These are phyloP conservation scores for Stropharia rugosoannulata DNA, from an alignment of 768 basidiomycete genomes.

Conservation along the genomic window DNA sequence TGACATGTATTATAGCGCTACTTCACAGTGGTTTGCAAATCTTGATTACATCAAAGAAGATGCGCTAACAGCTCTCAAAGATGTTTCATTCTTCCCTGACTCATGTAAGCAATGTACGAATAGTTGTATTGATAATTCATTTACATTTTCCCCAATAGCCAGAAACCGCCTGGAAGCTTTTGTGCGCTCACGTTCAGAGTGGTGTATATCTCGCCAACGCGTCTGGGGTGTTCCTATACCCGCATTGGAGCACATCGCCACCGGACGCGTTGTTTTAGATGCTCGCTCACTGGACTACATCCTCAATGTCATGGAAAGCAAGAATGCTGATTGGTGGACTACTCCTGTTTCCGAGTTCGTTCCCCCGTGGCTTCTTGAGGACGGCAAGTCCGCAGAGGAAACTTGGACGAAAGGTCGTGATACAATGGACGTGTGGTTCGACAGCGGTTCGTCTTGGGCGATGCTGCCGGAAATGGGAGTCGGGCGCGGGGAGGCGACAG, in stretches of 20 bases:
- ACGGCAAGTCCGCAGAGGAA: constrained; percentile 38
- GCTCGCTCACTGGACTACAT: constrained; percentile 70
- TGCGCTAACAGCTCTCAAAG: constrained; percentile 66
- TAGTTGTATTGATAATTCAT: background rate
- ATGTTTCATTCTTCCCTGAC: constrained; percentile 75
- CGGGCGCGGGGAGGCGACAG: constrained; percentile 18
- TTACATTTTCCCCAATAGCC: constrained; percentile 42
- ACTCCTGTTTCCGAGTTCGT: constrained; percentile 84
- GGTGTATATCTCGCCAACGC: constrained; percentile 98
- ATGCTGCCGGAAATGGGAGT: constrained; percentile 51
- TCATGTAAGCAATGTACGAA: constrained; percentile 46
- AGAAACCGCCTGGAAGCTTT: constrained; percentile 88
- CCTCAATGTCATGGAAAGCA: constrained; percentile 64
- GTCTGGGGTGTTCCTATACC: constrained; percentile 99
- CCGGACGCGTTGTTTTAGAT: constrained; percentile 66
- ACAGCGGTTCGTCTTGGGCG: constrained; percentile 95
- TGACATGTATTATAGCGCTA: constrained; percentile 56
- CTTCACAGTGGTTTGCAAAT: constrained; percentile 98
- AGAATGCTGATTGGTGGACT: constrained; percentile 90
- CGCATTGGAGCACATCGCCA: constrained; percentile 66
- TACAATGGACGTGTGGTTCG: constrained; percentile 99
- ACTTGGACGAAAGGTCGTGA: constrained; percentile 82
- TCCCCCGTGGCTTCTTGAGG: constrained; percentile 51
- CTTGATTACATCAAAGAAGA: constrained; percentile 78
- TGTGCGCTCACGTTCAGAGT: constrained; percentile 87